A percentile compares a stretch with the other conserved stretches of the same genome.
Evolutionary conservation across 371 early-diverging fungal species (phyloP).

Genomic region (Mortierella polycephala): DNA sequence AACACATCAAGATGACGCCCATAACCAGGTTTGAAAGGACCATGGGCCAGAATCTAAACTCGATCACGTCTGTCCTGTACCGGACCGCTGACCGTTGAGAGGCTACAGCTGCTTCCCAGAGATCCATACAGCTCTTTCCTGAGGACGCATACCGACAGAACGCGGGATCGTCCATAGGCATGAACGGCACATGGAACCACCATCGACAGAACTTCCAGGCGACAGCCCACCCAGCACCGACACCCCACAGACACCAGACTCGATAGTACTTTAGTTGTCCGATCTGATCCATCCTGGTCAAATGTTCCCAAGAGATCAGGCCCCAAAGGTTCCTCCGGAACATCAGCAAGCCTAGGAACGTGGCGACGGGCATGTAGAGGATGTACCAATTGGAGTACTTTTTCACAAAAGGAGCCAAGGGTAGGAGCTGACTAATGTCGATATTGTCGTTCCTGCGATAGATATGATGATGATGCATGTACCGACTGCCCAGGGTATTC

Average conservation of each 20-base stretch:
- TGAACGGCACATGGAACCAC: constrained; percentile 56
- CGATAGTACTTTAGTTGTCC: constrained; percentile 59
- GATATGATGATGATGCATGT: constrained; percentile 30
- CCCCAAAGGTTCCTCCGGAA: constrained; percentile 75
- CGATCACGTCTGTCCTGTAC: constrained; percentile 58
- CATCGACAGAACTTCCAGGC: constrained; percentile 57
- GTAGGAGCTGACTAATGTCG: constrained; percentile 38
- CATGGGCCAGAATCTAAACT: constrained; percentile 51
- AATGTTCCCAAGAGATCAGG: constrained; percentile 70
- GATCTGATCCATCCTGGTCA: constrained; percentile 60
- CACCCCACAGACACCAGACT: constrained; percentile 68
- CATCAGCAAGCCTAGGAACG: constrained; percentile 65
- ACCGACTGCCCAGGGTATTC: constrained; percentile 23
- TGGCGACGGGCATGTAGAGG: constrained; percentile 52
- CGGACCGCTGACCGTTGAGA: constrained; percentile 38
- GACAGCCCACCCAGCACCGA: constrained; percentile 70
- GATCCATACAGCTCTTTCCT: constrained; percentile 57
- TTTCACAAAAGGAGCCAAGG: constrained; percentile 54
- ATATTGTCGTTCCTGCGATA: constrained; percentile 11
- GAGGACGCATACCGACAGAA: constrained; percentile 58
- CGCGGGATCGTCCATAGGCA: constrained; percentile 58
- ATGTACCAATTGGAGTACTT: constrained; percentile 52
- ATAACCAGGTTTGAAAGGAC: constrained; percentile 61
- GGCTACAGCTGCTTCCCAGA: constrained; percentile 18
- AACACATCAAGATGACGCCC: constrained; percentile 66